Evolutionary conservation across 768 basidiomycete species (phyloP).

Genomic region (Myochromella boudieri): DNA sequence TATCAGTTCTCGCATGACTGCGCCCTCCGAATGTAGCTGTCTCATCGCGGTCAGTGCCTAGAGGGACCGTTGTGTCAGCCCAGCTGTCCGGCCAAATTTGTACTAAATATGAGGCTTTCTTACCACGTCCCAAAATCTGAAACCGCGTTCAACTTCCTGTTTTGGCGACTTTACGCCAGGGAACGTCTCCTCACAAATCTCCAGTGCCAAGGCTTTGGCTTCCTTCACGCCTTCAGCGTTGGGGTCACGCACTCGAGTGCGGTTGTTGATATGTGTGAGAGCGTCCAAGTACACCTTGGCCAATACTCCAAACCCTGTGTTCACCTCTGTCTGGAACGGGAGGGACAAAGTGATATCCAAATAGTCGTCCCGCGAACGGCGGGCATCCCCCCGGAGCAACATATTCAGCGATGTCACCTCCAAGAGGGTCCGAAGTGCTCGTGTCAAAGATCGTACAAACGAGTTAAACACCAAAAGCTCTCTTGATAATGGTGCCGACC

Average conservation of each 20-base stretch:
- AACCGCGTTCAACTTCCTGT: conserved; percentile 91
- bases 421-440: conserved; percentile 84
- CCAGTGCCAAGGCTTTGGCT: conserved; percentile 84
- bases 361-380: conserved; percentile 84
- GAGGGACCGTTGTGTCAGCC: conserved; percentile 9
- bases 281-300: conserved; percentile 97
- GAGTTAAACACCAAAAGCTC: conserved; percentile 98
- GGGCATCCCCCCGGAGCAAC: conserved; percentile 87
- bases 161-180: conserved; percentile 86
- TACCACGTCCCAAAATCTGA: conserved; percentile 98
- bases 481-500: conserved; percentile 95
- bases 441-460: conserved; percentile 88
- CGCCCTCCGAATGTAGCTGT: conserved; percentile 79
- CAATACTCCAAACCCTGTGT: conserved; percentile 96
- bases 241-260: conserved; percentile 72
- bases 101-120: conserved; percentile 33
- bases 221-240: conserved; percentile 78
- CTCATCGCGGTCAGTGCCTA: conserved; percentile 88
- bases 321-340: conserved; percentile 94
- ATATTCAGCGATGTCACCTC: conserved; percentile 93
- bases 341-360: conserved; percentile 90
- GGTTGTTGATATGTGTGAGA: conserved; percentile 83
- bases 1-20: conserved; percentile 83
- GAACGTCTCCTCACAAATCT: conserved; percentile 93
- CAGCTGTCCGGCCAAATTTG: conserved; percentile 1